These are phyloP conservation scores for Diaporthe eres DNA, from an alignment of 2,329 filamentous ascomycete species.

Conservation along the genomic window DNA sequence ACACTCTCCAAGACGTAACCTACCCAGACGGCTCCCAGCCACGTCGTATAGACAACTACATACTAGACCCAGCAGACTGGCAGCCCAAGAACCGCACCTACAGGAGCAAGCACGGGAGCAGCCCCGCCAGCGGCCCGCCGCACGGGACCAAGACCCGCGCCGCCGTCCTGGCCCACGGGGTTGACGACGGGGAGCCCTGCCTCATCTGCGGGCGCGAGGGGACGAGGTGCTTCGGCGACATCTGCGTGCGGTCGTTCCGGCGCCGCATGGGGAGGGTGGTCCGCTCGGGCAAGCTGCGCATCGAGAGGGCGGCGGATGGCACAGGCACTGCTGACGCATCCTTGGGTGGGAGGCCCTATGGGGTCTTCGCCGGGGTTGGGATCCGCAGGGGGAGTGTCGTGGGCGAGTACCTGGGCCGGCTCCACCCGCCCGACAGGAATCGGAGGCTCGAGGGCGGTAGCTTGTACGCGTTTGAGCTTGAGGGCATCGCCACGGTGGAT, in stretches of 20 bases:
- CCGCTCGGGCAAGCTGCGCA: slow-evolving; percentile 4
- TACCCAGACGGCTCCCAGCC: neutral
- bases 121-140: neutral
- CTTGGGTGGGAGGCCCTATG: neutral
- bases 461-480: slow-evolving; percentile 9
- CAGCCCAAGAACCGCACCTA: too few relatives aligned
- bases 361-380: slow-evolving; percentile 9
- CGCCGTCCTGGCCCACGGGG: slow-evolving; percentile 11
- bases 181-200: neutral
- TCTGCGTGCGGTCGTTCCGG: slow-evolving; percentile 6
- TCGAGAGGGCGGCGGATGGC: neutral
- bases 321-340: neutral
- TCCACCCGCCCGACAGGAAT: slow-evolving; percentile 3
- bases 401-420: slow-evolving; percentile 34
- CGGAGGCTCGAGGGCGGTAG: neutral
- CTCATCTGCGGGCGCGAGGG: slow-evolving; percentile 2
- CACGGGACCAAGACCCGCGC: slow-evolving; percentile 21
- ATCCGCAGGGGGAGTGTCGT: neutral
- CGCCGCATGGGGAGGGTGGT: neutral
- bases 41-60: slow-evolving; percentile 6
- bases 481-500: neutral
- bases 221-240: neutral
- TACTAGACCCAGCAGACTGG: slow-evolving; percentile 31
- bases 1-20: slow-evolving; percentile 8
- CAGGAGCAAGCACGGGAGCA: neutral